phyloP scores from a whole-genome alignment of 192 early-diverging fungal genomes.

The Backusella circina region DNA sequence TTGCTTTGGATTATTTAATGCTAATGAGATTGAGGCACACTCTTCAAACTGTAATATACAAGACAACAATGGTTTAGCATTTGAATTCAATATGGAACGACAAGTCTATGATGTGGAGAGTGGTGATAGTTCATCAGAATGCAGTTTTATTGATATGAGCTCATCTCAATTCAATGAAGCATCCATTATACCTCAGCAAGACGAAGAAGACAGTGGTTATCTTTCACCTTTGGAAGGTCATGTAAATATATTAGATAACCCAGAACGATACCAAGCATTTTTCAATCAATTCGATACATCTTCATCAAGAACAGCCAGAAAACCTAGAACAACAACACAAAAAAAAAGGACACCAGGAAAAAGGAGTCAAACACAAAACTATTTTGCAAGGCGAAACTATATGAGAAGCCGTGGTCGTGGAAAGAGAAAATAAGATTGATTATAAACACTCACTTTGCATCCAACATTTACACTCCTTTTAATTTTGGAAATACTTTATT shows the following conservation, averaged over 20 bases:
- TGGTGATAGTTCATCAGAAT: not conserved
- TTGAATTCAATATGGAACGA: not conserved
- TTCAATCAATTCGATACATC: not conserved
- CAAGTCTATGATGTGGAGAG: not conserved
- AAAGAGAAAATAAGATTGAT: too few relatives aligned
- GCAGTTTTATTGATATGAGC: not conserved
- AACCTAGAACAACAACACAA: not conserved
- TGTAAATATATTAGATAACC: not conserved
- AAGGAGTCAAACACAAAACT: not conserved
- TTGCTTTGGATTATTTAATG: not conserved
- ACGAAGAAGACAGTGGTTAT: not conserved
- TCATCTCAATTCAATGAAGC: not conserved
- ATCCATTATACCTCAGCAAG: not conserved
- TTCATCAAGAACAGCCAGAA: not conserved
- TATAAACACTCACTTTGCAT: too few relatives aligned
- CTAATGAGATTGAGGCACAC: not conserved
- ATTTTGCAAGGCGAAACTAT: not conserved
- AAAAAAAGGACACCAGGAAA: not conserved
- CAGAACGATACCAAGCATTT: not conserved
- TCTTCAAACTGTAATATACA: not conserved
- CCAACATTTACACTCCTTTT: too few relatives aligned
- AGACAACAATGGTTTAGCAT: not conserved
- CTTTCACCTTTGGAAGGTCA: not conserved
- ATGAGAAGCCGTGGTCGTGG: not conserved
- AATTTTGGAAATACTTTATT: too few relatives aligned